Conservation (phyloP, 2,329 filamentous ascomycete genomes). For the Dactylonectria estremocensis region DNA sequence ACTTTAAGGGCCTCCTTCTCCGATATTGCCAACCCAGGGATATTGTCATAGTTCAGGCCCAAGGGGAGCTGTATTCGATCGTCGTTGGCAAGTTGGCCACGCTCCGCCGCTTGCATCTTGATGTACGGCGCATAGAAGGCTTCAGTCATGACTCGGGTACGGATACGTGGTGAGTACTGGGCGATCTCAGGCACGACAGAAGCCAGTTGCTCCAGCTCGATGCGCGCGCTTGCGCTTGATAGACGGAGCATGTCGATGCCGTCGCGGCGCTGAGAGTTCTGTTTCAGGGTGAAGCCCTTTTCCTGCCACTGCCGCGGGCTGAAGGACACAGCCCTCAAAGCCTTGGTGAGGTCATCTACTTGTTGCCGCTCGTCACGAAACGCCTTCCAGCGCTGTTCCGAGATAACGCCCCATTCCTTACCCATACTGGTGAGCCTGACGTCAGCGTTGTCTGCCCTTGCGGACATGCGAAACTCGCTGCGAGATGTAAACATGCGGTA, state of each 20-base stretch:
- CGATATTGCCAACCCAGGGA: slow-evolving; percentile 83
- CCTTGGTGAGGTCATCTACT: slow-evolving; percentile 75
- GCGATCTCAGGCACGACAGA: slow-evolving; percentile 70
- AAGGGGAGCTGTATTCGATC: slow-evolving; percentile 81
- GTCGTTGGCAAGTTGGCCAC: slow-evolving; percentile 79
- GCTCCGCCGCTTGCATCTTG: slow-evolving; percentile 77
- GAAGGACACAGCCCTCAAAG: slow-evolving; percentile 72
- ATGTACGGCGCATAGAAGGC: slow-evolving; percentile 91
- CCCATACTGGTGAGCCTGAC: slow-evolving; percentile 86
- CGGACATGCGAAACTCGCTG: slow-evolving; percentile 94
- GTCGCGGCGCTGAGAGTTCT: slow-evolving; percentile 76
- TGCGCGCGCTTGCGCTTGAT: slow-evolving; percentile 64
- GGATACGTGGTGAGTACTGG: slow-evolving; percentile 71
- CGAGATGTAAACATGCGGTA: slow-evolving; percentile 99
- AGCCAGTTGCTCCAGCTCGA: slow-evolving; percentile 68
- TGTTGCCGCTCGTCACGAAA: slow-evolving; percentile 77
- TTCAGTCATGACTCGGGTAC: slow-evolving; percentile 83
- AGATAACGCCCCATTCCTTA: slow-evolving; percentile 81
- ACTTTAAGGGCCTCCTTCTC: slow-evolving; percentile 80
- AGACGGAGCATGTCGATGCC: slow-evolving; percentile 87
- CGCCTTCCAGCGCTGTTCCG: slow-evolving; percentile 81
- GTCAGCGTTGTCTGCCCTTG: slow-evolving; percentile 95
- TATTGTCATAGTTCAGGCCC: slow-evolving; percentile 81
- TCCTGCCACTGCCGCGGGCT: slow-evolving; percentile 77
- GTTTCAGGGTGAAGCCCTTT: slow-evolving; percentile 78